Evolutionary conservation across 202 grass and related monocot genomes (phyloP).

Genomic region (Zizania palustris): DNA sequence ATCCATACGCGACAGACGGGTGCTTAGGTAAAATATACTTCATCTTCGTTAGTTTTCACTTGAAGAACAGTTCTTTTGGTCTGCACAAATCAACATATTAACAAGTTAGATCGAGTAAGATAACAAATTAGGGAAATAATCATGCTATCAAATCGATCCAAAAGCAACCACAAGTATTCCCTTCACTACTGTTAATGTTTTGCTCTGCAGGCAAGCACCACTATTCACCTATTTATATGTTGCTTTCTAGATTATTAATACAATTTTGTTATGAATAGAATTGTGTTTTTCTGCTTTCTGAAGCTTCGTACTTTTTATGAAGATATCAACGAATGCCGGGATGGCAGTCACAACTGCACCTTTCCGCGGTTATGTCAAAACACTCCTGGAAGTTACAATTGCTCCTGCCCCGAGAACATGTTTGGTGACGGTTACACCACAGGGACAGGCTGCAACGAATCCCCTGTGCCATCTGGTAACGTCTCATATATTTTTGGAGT

Average conservation of each 20-base stretch:
- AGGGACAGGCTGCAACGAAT: neutral
- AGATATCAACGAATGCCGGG: slow-evolving; percentile 47
- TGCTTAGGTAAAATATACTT: slow-evolving; percentile 30
- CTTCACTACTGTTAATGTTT: neutral
- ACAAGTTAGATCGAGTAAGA: neutral
- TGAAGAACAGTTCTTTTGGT: too few species aligned
- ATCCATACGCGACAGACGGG: slow-evolving; percentile 12
- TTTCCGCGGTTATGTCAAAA: neutral
- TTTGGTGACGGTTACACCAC: neutral
- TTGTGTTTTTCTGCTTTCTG: neutral
- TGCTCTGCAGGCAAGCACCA: neutral
- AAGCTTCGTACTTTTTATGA: neutral
- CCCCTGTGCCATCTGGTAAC: neutral
- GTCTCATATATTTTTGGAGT: neutral
- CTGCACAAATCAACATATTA: neutral
- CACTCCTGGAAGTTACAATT: slow-evolving; percentile 20
- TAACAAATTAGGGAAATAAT: neutral
- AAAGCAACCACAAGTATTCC: neutral
- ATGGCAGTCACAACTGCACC: neutral
- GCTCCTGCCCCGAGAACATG: slow-evolving; percentile 13
- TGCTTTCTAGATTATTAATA: neutral
- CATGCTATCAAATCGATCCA: neutral
- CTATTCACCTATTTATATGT: too few species aligned
- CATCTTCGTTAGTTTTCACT: neutral
- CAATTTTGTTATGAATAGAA: neutral